A percentile compares a stretch with the other conserved stretches of the same genome.
Evolutionary conservation across 257 asterid genomes (phyloP).

Genomic region (Primulina huaijiensis): DNA sequence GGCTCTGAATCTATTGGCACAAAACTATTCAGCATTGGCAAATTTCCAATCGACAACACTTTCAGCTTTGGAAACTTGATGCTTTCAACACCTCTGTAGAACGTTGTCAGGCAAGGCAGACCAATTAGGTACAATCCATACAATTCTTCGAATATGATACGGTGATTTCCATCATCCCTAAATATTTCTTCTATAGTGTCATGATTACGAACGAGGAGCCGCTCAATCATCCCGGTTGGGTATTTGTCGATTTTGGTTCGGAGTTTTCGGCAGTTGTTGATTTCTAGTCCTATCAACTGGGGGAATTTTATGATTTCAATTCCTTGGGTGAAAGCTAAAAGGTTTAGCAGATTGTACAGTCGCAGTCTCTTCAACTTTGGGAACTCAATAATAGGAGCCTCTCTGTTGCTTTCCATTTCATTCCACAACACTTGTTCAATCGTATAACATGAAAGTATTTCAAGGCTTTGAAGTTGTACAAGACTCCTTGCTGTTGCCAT

Average conservation of each 20-base stretch:
- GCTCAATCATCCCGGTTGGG: no score
- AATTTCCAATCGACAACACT: not conserved
- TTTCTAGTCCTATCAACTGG: no score
- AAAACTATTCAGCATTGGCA: no score
- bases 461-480: not conserved
- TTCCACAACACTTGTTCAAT: not conserved
- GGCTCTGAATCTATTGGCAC: no score
- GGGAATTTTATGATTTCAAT: no score
- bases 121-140: rapidly evolving
- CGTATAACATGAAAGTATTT: rapidly evolving
- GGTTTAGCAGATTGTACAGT: no score
- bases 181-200: no score
- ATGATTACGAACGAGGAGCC: no score
- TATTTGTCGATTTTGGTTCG: no score
- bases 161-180: not conserved
- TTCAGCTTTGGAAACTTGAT: not conserved
- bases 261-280: no score
- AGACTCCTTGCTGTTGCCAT: not conserved
- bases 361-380: no score
- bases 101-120: not conserved
- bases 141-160: not conserved
- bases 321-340: no score
- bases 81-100: not conserved
- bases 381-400: not conserved
- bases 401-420: not conserved